phyloP scores from a whole-genome alignment of 75 land plant species.

The Chamaecyparis obtusa region DNA sequence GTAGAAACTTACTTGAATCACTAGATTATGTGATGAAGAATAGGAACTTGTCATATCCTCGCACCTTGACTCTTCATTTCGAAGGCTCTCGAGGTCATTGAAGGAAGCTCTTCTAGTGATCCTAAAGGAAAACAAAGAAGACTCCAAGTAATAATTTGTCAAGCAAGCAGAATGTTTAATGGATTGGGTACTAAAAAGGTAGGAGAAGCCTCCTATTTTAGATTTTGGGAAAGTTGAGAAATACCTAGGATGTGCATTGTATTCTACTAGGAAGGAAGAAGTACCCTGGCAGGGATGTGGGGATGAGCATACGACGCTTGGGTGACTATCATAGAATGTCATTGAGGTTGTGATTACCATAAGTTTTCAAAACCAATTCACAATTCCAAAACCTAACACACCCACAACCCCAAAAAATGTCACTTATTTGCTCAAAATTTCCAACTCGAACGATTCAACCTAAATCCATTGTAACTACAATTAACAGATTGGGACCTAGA shows the following conservation, averaged over 20 bases:
- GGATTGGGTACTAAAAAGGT: slow-evolving; percentile 40
- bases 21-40: slow-evolving; percentile 14
- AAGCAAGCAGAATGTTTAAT: slow-evolving; percentile 15
- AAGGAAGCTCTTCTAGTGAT: slow-evolving; percentile 21
- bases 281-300: slow-evolving; percentile 24
- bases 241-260: slow-evolving; percentile 17
- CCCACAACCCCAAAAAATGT: not conserved
- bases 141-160: not conserved
- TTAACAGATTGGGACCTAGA: not conserved
- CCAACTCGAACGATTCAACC: not conserved
- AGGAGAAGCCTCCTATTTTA: slow-evolving; percentile 52
- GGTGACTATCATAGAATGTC: not conserved
- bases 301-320: slow-evolving; percentile 1
- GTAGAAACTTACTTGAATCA: no score
- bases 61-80: slow-evolving; percentile 27
- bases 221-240: slow-evolving; percentile 35
- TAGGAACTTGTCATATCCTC: slow-evolving; percentile 25
- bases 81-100: slow-evolving; percentile 28
- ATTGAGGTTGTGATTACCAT: slow-evolving; percentile 3
- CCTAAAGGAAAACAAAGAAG: slow-evolving; percentile 14
- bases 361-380: not conserved
- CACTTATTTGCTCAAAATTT: not conserved
- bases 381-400: not conserved
- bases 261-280: not conserved
- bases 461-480: not conserved